These are phyloP conservation scores for Dimargaris xerosporica DNA, from an alignment of 192 early-diverging fungal genomes.

Conservation along the genomic window DNA sequence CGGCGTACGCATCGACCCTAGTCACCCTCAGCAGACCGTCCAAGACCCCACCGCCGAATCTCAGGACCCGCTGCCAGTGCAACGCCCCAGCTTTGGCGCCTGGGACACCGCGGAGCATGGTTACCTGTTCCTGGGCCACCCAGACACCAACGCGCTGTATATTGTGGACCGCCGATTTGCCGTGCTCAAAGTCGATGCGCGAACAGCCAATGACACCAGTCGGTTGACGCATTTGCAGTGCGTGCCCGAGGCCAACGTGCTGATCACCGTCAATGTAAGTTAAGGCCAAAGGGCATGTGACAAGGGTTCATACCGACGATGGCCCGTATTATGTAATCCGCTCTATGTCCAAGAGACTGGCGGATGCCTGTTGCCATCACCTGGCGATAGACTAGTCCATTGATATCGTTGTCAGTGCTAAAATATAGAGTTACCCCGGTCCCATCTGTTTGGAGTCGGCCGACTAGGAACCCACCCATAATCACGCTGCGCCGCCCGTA, in stretches of 20 bases:
- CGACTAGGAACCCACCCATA: too few relatives aligned
- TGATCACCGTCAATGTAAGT: slow-evolving; percentile 67
- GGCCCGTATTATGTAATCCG: too few relatives aligned
- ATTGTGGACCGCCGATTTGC: slow-evolving; percentile 48
- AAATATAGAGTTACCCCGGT: too few relatives aligned
- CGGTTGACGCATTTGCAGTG: slow-evolving; percentile 72
- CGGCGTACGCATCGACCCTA: background rate
- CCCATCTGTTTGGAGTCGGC: too few relatives aligned
- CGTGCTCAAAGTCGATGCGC: slow-evolving; percentile 39
- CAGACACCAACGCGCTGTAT: slow-evolving; percentile 26
- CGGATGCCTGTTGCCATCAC: too few relatives aligned
- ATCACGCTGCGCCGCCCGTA: slow-evolving; percentile 15
- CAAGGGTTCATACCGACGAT: too few relatives aligned
- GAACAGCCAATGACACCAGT: slow-evolving; percentile 35
- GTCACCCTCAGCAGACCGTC: background rate
- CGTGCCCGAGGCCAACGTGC: slow-evolving; percentile 56
- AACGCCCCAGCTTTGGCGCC: background rate
- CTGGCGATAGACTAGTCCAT: too few relatives aligned
- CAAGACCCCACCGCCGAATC: background rate
- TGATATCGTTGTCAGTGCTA: too few relatives aligned
- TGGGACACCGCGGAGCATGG: background rate
- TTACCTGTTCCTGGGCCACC: background rate
- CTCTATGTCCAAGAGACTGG: too few relatives aligned
- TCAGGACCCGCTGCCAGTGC: background rate
- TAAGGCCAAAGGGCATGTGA: too few relatives aligned